These are phyloP conservation scores for Trypanosoma scelopori DNA, from an alignment of 208 protist genomes.

Conservation along the genomic window DNA sequence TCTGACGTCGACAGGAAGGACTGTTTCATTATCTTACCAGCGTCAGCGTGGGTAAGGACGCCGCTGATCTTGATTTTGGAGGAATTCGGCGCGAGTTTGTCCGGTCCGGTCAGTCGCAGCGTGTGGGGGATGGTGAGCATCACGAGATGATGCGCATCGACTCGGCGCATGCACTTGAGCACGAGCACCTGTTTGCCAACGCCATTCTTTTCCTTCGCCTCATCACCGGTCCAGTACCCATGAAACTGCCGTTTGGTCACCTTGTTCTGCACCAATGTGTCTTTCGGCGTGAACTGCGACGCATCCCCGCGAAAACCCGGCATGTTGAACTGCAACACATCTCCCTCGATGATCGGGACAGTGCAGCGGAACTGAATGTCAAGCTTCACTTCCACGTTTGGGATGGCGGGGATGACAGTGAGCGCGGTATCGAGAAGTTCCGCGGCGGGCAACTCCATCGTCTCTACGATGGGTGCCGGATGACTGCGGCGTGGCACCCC, in stretches of 20 bases:
- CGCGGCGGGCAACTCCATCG: constrained; percentile 24
- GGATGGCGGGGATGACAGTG: constrained; percentile 54
- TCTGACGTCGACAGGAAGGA: constrained; percentile 53
- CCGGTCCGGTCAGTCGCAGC: constrained; percentile 56
- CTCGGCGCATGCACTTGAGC: constrained; percentile 48
- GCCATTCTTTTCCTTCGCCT: constrained; percentile 43
- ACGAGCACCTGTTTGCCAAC: constrained; percentile 68
- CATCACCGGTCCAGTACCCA: constrained; percentile 79
- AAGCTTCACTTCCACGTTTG: constrained; percentile 54
- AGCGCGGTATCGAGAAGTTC: constrained; percentile 66
- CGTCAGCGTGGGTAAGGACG: constrained; percentile 38
- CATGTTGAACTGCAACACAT: constrained; percentile 58
- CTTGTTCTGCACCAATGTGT: constrained; percentile 4
- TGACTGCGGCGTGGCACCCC: not conserved
- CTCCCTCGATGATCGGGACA: constrained; percentile 56
- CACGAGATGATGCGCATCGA: constrained; percentile 60
- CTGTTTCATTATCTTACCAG: constrained; percentile 61
- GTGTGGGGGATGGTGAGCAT: constrained; percentile 50
- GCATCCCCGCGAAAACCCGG: constrained; percentile 63
- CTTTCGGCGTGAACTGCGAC: constrained; percentile 55
- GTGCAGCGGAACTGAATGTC: constrained; percentile 66
- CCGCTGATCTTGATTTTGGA: constrained; percentile 83
- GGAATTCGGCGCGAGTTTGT: constrained; percentile 71
- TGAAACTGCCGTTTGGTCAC: constrained; percentile 43
- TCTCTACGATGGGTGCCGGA: not conserved